Conservation (phyloP, 495 filamentous ascomycete species). For the Thermochaetoides thermophila region DNA sequence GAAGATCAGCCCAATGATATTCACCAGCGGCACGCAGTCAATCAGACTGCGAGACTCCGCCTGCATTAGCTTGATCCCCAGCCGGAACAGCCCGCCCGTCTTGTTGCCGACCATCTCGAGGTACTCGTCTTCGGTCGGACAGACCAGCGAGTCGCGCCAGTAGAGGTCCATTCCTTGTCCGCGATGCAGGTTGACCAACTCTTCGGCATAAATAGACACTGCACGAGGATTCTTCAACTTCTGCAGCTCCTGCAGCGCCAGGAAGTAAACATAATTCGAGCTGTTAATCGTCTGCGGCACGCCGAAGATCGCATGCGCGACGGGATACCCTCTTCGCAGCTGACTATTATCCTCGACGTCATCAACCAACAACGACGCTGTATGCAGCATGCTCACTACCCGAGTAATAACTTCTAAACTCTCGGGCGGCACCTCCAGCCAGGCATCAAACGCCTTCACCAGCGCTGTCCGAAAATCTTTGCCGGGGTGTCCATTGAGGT, state of each 20-base stretch:
- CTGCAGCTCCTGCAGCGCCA: constrained; percentile 65
- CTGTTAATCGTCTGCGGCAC: constrained; percentile 93
- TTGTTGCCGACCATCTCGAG: constrained; percentile 98
- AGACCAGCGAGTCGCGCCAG: constrained; percentile 89
- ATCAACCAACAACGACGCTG: constrained; percentile 82
- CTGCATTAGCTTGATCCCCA: constrained; percentile 94
- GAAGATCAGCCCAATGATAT: constrained; percentile 82
- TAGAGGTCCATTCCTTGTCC: constrained; percentile 97
- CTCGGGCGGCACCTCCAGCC: constrained; percentile 68
- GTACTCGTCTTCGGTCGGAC: constrained; percentile 91
- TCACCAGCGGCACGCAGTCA: constrained; percentile 76
- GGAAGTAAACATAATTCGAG: constrained; percentile 94
- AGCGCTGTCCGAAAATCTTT: constrained; percentile 81
- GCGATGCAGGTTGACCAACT: constrained; percentile 84
- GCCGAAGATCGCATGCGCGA: constrained; percentile 90
- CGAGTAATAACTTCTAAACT: constrained; percentile 70
- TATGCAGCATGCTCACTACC: constrained; percentile 88
- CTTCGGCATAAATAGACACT: constrained; percentile 71
- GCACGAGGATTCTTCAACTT: constrained; percentile 57
- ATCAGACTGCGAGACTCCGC: constrained; percentile 53
- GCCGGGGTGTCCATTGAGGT: constrained; percentile 71
- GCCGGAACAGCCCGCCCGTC: constrained; percentile 86
- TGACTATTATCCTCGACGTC: constrained; percentile 78
- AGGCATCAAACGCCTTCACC: constrained; percentile 81
- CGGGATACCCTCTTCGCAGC: constrained; percentile 77